Conservation (phyloP, 75 land plant species). For the Pinus albicaulis region DNA sequence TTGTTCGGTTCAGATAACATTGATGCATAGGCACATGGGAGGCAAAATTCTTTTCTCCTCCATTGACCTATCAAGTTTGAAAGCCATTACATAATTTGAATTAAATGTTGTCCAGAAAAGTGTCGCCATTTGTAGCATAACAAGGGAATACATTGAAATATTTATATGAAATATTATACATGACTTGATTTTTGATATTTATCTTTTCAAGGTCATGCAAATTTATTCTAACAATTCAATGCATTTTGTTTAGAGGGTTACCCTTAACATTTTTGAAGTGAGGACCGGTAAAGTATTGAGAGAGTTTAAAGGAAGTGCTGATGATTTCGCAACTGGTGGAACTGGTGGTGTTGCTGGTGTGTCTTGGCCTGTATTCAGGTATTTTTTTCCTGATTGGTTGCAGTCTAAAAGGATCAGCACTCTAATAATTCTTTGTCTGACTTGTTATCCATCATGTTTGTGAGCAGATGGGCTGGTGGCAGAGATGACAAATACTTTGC, state of each 20-base stretch:
- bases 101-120: neutral
- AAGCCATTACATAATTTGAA: too few species aligned
- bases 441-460: too few species aligned
- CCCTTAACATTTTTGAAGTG: constrained; percentile 83
- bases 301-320: constrained; percentile 93
- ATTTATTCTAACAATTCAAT: neutral
- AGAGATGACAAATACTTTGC: constrained; percentile 93
- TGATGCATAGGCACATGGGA: constrained; percentile 39
- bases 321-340: constrained; percentile 84
- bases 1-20: too few species aligned
- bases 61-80: too few species aligned
- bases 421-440: too few species aligned
- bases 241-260: constrained; percentile 60
- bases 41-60: too few species aligned
- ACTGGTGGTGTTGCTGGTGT: constrained; percentile 85
- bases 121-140: neutral
- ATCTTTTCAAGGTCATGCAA: neutral
- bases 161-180: neutral
- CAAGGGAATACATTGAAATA: neutral
- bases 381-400: neutral
- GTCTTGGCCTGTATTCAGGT: constrained; percentile 97
- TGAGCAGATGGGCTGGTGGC: constrained; percentile 85
- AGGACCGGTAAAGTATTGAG: constrained; percentile 81
- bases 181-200: neutral
- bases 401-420: neutral